Percentiles rank a stretch among this genome's conserved stretches.
Evolutionary conservation across 2,329 filamentous ascomycete species (phyloP).

Genomic region (Leptosphaerulina australis): DNA sequence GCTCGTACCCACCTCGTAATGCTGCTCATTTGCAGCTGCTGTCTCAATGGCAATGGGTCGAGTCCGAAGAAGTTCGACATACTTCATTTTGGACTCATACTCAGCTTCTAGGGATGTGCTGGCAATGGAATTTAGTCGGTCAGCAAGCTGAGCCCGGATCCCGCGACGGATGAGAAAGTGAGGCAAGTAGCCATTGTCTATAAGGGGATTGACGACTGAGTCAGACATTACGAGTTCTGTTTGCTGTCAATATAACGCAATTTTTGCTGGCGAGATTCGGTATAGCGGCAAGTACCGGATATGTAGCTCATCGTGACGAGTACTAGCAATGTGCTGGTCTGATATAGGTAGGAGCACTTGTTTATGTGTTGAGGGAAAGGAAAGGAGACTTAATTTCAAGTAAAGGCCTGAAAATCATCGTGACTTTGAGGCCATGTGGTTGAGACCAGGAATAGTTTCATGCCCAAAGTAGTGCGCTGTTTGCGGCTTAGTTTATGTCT

Average conservation of each 20-base stretch:
- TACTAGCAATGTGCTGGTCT: neutral
- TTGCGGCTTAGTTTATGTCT: conserved; percentile 9
- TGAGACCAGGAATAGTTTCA: conserved; percentile 16
- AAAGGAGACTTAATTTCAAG: neutral
- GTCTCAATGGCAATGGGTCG: conserved; percentile 73
- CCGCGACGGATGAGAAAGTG: conserved; percentile 67
- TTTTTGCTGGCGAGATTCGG: neutral
- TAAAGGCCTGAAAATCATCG: conserved; percentile 9
- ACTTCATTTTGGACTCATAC: conserved; percentile 67
- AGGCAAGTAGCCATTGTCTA: conserved; percentile 70
- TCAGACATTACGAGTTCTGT: conserved; percentile 37
- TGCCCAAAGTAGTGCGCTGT: conserved; percentile 17
- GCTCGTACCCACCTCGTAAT: conserved; percentile 74
- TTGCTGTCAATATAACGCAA: neutral
- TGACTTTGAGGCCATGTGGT: conserved; percentile 9
- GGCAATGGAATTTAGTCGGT: conserved; percentile 63
- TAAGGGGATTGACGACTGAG: conserved; percentile 49
- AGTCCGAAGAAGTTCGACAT: conserved; percentile 63
- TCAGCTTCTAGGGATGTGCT: conserved; percentile 59
- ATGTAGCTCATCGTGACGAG: conserved; percentile 40
- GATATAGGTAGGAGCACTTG: too few relatives aligned
- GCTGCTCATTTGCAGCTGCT: conserved; percentile 68
- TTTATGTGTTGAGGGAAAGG: neutral
- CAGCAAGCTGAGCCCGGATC: conserved; percentile 69
- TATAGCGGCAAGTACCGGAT: conserved; percentile 30